Evolutionary conservation across 2,329 filamentous ascomycete genomes (phyloP).

Genomic region (Fusarium protoensiforme): DNA sequence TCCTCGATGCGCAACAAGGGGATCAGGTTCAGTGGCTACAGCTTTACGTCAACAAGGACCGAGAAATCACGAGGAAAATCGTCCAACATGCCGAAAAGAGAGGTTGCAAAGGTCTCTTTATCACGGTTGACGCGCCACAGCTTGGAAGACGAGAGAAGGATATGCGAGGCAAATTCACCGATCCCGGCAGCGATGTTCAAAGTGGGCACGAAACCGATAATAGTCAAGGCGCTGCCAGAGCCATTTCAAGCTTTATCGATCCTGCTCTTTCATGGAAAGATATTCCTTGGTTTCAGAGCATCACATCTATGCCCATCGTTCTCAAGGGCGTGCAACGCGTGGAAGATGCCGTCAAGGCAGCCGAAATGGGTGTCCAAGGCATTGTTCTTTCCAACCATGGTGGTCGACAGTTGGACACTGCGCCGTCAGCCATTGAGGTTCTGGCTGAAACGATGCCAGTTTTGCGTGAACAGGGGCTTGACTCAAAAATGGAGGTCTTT

Average conservation of each 20-base stretch:
- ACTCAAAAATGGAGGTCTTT: constrained; percentile 84
- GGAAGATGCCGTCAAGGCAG: constrained; percentile 88
- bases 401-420: constrained; percentile 93
- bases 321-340: constrained; percentile 96
- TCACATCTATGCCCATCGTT: constrained; percentile 93
- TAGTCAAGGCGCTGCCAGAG: constrained; percentile 88
- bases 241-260: constrained; percentile 74
- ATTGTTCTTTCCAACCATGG: constrained; percentile 99
- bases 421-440: constrained; percentile 87
- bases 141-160: constrained; percentile 97
- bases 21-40: constrained; percentile 96
- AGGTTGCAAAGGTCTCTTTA: constrained; percentile 96
- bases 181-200: not conserved
- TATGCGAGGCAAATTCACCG: constrained; percentile 79
- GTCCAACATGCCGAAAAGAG: constrained; percentile 89
- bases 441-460: constrained; percentile 93
- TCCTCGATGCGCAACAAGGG: constrained; percentile 80
- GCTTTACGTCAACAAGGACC: constrained; percentile 95
- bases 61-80: constrained; percentile 89
- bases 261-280: constrained; percentile 91
- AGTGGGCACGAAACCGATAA: constrained; percentile 63
- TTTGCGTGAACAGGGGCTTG: constrained; percentile 76
- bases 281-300: constrained; percentile 87
- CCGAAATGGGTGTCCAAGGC: constrained; percentile 83
- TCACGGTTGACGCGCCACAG: constrained; percentile 97